Evolutionary conservation across 108 stramenopile genomes (phyloP), one percentile per base, ranked within the genome.

Genomic region (Heterococcus sp.): DNA sequence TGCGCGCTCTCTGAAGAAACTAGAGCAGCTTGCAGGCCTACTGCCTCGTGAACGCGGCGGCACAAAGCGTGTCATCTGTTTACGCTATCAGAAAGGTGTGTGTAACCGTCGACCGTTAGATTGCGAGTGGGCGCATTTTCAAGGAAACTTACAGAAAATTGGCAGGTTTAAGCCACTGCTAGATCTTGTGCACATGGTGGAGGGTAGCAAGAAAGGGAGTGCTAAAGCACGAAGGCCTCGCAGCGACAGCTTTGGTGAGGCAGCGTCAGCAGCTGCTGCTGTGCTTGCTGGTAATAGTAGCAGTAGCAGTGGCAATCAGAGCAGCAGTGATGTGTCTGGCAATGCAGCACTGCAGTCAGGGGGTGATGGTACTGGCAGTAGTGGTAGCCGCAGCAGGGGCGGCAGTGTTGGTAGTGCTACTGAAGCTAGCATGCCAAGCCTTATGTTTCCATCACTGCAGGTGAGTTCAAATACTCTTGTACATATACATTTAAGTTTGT

Each of bases 11-110:
- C 29, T 46, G 27, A 46, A 63, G 31, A 73, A 73, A 64, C 73
- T 73, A 3, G 36, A 73, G 46, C 73, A 46, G n/a, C 32, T 73
- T 46, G 73, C 73, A 64, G 73, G 39, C 39, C 27, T 33, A 2
- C 73, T 73, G 3, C 73, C 73, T 26, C 39, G 73, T 35, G 39
- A 46, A 28, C 0, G 2, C 2, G 2, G 29, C 39, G 2, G 37
- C 21, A 27, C 28, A 21, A 3, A 37, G 28, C 5, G 0, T 0
- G 14, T 38, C 4, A 21, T 40, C 0, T 74, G 73, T 64, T 35
- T 74, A 5, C 73, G 73, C 3, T 74, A 58, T 27, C 73, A 58
- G 0, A 58, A 37, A 34, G 63, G 58, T 1, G 37, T 21, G 46
- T 74, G 73, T 35, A 58, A 58, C 11, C 32, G 28, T 64, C 32